phyloP scores from a whole-genome alignment of 768 basidiomycete genomes.

The Mycena filopes region DNA sequence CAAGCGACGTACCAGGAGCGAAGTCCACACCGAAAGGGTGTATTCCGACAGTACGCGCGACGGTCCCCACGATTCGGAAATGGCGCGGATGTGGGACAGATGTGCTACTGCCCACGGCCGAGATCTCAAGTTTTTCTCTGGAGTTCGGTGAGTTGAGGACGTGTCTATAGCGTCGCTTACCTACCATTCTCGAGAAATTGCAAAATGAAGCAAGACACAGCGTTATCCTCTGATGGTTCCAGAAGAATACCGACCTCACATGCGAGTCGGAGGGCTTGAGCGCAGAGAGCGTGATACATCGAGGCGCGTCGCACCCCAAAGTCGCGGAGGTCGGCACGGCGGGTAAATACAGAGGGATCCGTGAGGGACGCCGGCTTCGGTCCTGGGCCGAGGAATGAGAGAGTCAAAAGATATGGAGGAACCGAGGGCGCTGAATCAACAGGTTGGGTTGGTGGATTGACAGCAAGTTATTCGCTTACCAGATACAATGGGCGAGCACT shows the following conservation, averaged over 20 bases:
- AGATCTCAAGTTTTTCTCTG: neutral
- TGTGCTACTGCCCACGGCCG: slow-evolving; percentile 19
- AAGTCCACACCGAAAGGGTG: neutral
- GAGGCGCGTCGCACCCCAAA: slow-evolving; percentile 15
- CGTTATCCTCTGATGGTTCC: slow-evolving; percentile 16
- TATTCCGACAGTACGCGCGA: neutral
- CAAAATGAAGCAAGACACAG: slow-evolving; percentile 10
- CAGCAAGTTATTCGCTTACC: neutral
- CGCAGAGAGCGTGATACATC: neutral
- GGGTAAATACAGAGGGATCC: slow-evolving; percentile 14
- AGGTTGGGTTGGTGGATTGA: neutral
- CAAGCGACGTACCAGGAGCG: neutral
- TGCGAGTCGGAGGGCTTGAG: slow-evolving; percentile 3
- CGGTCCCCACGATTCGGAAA: neutral
- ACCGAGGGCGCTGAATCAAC: slow-evolving; percentile 1
- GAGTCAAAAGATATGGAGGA: slow-evolving; percentile 7
- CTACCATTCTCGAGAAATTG: slow-evolving; percentile 5
- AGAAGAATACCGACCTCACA: neutral
- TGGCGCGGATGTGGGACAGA: slow-evolving; percentile 10
- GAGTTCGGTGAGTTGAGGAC: neutral
- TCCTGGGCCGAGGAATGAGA: slow-evolving; percentile 10
- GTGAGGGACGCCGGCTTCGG: slow-evolving; percentile 5
- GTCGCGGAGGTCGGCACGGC: slow-evolving; percentile 3
- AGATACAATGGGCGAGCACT: slow-evolving; percentile 11
- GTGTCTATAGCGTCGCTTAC: neutral